Percentiles rank a stretch among this genome's conserved stretches.
Conservation (phyloP, 495 filamentous ascomycete genomes). For the Penicillium bovifimosum region DNA sequence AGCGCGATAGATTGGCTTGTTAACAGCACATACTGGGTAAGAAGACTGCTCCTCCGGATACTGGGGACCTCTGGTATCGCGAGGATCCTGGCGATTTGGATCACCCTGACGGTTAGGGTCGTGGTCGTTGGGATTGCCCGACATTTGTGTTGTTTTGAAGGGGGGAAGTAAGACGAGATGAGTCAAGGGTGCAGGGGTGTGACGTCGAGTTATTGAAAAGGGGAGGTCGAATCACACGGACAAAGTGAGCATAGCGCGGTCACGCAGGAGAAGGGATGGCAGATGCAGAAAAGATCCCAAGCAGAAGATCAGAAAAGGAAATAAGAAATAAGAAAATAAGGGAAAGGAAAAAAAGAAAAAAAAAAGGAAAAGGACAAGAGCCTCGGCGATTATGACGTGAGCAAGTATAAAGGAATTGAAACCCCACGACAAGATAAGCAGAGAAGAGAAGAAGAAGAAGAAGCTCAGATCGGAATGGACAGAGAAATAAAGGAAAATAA, state of each 20-base stretch:
- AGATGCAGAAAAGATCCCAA: conserved; percentile 1
- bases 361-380: conserved; percentile 19
- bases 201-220: conserved; percentile 31
- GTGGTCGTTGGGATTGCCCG: conserved; percentile 40
- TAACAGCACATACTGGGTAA: conserved; percentile 38
- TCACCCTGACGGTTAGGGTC: conserved; percentile 14
- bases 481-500: conserved; percentile 10
- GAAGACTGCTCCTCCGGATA: conserved; percentile 41
- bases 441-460: conserved; percentile 10
- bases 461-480: conserved; percentile 9
- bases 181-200: conserved; percentile 33
- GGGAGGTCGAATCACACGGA: conserved; percentile 24
- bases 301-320: conserved; percentile 16
- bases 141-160: conserved; percentile 37
- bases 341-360: conserved; percentile 12
- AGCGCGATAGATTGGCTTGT: not conserved
- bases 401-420: conserved; percentile 10
- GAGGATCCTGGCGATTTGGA: conserved; percentile 16
- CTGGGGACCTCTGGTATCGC: conserved; percentile 11
- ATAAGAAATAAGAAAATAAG: conserved; percentile 8
- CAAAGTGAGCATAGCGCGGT: conserved; percentile 26
- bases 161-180: conserved; percentile 23
- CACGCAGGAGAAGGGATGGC: conserved; percentile 24
- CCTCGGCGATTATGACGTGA: conserved; percentile 37
- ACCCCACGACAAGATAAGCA: conserved; percentile 5